These are phyloP conservation scores for Thoreauomyces humboldtii DNA, from an alignment of 192 early-diverging fungal species.

Conservation along the genomic window DNA sequence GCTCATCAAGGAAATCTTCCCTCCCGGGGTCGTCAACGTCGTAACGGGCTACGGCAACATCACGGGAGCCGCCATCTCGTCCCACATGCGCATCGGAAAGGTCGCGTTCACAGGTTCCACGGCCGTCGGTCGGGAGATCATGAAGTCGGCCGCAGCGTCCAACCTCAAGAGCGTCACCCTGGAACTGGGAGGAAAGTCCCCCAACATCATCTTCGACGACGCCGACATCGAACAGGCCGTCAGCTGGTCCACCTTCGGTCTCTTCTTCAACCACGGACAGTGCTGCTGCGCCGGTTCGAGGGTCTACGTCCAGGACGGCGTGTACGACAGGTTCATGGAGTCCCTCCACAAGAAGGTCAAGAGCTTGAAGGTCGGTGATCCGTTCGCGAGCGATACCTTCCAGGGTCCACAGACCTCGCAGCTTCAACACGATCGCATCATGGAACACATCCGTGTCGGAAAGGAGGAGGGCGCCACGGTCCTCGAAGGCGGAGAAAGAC, in stretches of 20 bases:
- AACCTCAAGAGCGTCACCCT: slow-evolving; percentile 38
- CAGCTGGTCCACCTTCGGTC: slow-evolving; percentile 18
- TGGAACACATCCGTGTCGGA: slow-evolving; percentile 33
- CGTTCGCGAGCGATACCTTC: slow-evolving; percentile 29
- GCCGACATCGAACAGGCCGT: slow-evolving; percentile 44
- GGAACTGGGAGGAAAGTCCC: slow-evolving; percentile 47
- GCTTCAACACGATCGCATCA: slow-evolving; percentile 21
- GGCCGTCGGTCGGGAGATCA: slow-evolving; percentile 5
- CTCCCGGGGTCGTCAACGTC: slow-evolving; percentile 46
- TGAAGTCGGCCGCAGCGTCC: slow-evolving; percentile 7
- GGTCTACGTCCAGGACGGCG: slow-evolving; percentile 49
- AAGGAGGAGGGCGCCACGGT: slow-evolving; percentile 56
- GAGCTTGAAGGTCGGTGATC: slow-evolving; percentile 44
- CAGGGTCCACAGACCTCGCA: slow-evolving; percentile 60
- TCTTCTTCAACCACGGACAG: slow-evolving; percentile 46
- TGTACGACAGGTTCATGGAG: slow-evolving; percentile 41
- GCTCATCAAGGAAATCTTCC: slow-evolving; percentile 29
- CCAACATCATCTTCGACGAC: slow-evolving; percentile 42
- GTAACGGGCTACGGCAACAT: slow-evolving; percentile 32
- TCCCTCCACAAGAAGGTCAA: slow-evolving; percentile 40
- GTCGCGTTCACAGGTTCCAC: slow-evolving; percentile 35
- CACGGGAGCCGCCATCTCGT: slow-evolving; percentile 32
- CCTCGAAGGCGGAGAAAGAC: slow-evolving; percentile 45
- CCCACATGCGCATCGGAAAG: slow-evolving; percentile 23
- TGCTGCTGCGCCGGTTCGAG: slow-evolving; percentile 47